phyloP scores from a whole-genome alignment of 2,329 filamentous ascomycete species.

The Claviceps paspali region DNA sequence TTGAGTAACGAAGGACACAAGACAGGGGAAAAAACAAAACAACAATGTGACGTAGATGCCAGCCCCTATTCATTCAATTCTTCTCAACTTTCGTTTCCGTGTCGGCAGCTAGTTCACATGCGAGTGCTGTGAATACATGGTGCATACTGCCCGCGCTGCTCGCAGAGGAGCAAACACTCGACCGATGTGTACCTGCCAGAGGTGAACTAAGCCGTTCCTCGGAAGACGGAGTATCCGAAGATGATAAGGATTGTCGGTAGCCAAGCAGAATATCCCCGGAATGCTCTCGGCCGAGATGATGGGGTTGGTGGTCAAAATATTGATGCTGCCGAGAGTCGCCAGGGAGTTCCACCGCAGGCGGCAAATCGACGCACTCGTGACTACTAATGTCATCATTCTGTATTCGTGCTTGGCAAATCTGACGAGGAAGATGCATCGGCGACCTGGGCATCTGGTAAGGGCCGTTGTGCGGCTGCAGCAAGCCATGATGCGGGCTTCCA shows the following conservation, averaged over 20 bases:
- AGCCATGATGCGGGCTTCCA: neutral
- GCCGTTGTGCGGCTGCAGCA: neutral
- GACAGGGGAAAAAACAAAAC: too few species aligned
- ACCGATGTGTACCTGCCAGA: slow-evolving; percentile 10
- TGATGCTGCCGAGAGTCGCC: slow-evolving; percentile 31
- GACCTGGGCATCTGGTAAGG: neutral
- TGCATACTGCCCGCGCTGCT: slow-evolving; percentile 13
- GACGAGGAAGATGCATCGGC: slow-evolving; percentile 6
- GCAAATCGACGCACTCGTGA: slow-evolving; percentile 9
- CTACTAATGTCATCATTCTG: slow-evolving; percentile 5
- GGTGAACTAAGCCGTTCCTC: slow-evolving; percentile 14
- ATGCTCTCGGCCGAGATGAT: too few species aligned
- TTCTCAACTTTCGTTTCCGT: slow-evolving; percentile 32
- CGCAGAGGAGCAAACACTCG: slow-evolving; percentile 13
- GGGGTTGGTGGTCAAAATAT: slow-evolving; percentile 19
- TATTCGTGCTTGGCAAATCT: slow-evolving; percentile 10
- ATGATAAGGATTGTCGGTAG: slow-evolving; percentile 12
- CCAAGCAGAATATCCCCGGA: slow-evolving; percentile 11
- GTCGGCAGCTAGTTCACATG: slow-evolving; percentile 31
- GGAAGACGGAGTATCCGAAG: slow-evolving; percentile 27
- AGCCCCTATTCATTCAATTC: too few species aligned
- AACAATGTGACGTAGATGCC: too few species aligned
- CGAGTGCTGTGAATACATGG: slow-evolving; percentile 24
- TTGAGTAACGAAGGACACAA: too few species aligned
- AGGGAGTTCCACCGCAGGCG: slow-evolving; percentile 28